Base-by-base conservation (phyloP, 2,329 filamentous ascomycete species). In the Trichophyton equinum region DNA sequence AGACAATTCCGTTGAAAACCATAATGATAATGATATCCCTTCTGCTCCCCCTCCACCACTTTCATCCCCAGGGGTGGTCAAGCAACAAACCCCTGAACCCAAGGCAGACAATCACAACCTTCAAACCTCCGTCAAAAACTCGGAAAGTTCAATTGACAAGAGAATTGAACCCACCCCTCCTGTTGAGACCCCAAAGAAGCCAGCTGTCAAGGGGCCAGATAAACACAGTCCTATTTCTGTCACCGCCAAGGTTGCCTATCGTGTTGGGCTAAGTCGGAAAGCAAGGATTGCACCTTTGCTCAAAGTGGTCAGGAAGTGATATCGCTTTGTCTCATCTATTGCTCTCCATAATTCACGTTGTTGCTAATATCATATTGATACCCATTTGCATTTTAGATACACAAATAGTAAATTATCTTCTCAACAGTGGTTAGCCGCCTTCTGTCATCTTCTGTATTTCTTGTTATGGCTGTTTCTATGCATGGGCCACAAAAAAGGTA, bases 241-340 rank as follows among this genome's bases (percentile, higher is more conserved):
- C 49, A 73, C 70, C 51, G 70, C 70, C 59, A 74, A 72, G 60
- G 72, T 76, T 3, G 71, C 73, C 1, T 76, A 74, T 57, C 73
- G 79, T 0, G 78, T 81, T 4, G 79, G 79, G 1, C 66, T 81
- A 62, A 80, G 78, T 66, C 77, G 76, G 58, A 71, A 70, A 61
- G 76, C 76, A 22, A 70, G 75, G 27, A 80, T 81, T 55, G 76
- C 77, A 18, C 76, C 78, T 18, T 67, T 81, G 64, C 67, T 81
- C 61, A 77, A 75, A 63, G 68, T 77, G 49, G 71, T 78, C 9
- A 70, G 73, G 57, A 77, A 76, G 62, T 76, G 64, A 70, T 58
- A 3, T 7, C 2, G 9, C 18, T 20, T 46, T 11, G 9, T 18
- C 20, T 22, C 9, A 20, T 20, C 9, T 47, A 22, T 47, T 13